Conservation (phyloP, 2,329 filamentous ascomycete genomes). For the Rutstroemia sydowiana region DNA sequence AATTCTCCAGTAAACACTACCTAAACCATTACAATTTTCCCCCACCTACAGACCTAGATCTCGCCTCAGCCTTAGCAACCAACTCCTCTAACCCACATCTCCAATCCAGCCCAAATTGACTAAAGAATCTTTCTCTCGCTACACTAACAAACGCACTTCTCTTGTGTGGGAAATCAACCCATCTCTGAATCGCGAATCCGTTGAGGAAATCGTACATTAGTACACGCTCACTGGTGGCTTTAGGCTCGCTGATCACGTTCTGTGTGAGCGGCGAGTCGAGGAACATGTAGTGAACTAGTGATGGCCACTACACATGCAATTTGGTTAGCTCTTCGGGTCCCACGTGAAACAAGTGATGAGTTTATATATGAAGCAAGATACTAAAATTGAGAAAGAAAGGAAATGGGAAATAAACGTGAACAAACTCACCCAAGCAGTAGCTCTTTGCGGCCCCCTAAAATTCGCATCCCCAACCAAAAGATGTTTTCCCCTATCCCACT, state of each 20-base stretch:
- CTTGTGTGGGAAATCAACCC: constrained; percentile 34
- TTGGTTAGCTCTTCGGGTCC: too few species aligned
- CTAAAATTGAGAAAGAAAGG: too few species aligned
- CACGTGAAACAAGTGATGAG: too few species aligned
- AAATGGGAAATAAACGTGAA: too few species aligned
- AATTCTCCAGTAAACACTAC: too few species aligned
- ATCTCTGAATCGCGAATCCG: constrained; percentile 30
- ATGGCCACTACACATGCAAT: too few species aligned
- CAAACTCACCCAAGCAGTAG: constrained; percentile 55
- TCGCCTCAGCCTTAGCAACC: too few species aligned
- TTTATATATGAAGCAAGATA: too few species aligned
- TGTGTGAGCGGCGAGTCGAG: constrained; percentile 52
- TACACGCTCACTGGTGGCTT: constrained; percentile 61
- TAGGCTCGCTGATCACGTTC: constrained; percentile 61
- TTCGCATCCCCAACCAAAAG: constrained; percentile 50
- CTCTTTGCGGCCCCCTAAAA: constrained; percentile 53
- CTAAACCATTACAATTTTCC: too few species aligned
- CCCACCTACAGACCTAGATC: too few species aligned
- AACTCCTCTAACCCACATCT: too few species aligned
- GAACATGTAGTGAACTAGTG: constrained; percentile 55
- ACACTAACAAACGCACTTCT: not conserved
- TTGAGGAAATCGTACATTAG: constrained; percentile 36
- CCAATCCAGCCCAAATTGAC: not conserved
- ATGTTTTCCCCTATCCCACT: constrained; percentile 53
- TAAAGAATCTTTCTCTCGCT: not conserved